Evolutionary conservation across 1,284 basidiomycete species (phyloP), one percentile per base, ranked within the genome.

Genomic region (Ceratobasidium papillatum): DNA sequence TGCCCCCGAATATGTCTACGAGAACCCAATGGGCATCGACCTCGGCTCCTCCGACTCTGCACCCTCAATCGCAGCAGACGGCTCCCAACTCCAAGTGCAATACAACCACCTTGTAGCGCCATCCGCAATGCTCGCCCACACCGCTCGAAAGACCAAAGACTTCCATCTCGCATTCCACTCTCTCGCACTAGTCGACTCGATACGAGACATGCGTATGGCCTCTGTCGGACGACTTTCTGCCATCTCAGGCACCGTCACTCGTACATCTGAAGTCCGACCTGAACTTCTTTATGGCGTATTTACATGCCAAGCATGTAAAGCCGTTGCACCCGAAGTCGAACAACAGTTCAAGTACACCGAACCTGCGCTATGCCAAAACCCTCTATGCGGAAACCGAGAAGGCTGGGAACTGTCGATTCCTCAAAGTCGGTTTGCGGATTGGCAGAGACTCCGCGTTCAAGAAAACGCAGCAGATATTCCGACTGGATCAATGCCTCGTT

Each of bases 281-380:
- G 98, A 99, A 83, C 84, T 99, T 56, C 86, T 99, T 19, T 96
- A 89, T 79, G 98, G 96, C 22, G 96, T 94, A 72, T 99, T 99
- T 82, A 90, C 92, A 61, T 99, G 98, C 80, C 91, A 94, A 80
- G 87, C 92, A 54, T 99, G 98, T 82, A 88, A 89, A 68, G 93
- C 92, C 47, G 85, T 92, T 8, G 91, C 98, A n/a, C 89, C 93
- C 75, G 96, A 99, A 79, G 92, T 99, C 68, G 98, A 99, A 81
- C 98, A 99, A 81, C 98, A 99, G 81, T 99, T 99, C 88, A 99
- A 98, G 82, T 99, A 99, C 82, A 99, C 98, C 27, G 98, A 99
- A 94, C 98, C 98, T 12, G 90, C 90, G 76, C 87, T 99, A 74
- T 99, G 98, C 82, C 94, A 93, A 1, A 99, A 99, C 80, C 90